phyloP scores from a whole-genome alignment of 1,284 basidiomycete genomes.

The Boletus sp. region DNA sequence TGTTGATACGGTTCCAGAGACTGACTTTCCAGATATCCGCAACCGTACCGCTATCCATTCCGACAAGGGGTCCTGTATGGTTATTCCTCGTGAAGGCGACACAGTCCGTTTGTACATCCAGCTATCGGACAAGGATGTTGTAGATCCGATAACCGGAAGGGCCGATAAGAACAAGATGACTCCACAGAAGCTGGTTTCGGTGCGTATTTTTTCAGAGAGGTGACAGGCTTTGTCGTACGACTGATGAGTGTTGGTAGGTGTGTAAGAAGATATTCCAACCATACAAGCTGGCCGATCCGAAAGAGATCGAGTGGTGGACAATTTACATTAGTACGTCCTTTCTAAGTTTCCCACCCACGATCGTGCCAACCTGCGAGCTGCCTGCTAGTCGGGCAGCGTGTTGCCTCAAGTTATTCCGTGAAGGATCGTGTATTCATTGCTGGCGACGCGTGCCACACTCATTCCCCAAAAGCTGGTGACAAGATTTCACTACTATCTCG shows the following conservation, averaged over 20 bases:
- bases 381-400: conserved; percentile 64
- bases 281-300: conserved; percentile 56
- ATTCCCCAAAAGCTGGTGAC: conserved; percentile 72
- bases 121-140: conserved; percentile 48
- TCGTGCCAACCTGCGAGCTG: background rate
- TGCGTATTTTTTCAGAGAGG: too few species aligned
- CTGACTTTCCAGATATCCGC: conserved; percentile 80
- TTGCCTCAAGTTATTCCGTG: conserved; percentile 63
- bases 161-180: conserved; percentile 60
- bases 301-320: conserved; percentile 76
- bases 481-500: background rate
- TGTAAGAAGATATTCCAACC: conserved; percentile 66
- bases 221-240: too few species aligned
- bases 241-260: conserved; percentile 34
- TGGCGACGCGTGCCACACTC: conserved; percentile 80
- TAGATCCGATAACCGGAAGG: conserved; percentile 44
- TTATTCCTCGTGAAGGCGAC: conserved; percentile 66
- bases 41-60: conserved; percentile 62
- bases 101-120: conserved; percentile 75
- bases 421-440: conserved; percentile 74
- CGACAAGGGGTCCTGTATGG: conserved; percentile 61
- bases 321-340: conserved; percentile 59
- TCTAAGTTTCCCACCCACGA: background rate
- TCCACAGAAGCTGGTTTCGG: conserved; percentile 59
- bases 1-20: conserved; percentile 67